Evolutionary conservation across 2,329 filamentous ascomycete genomes (phyloP).

Genomic region (Drechmeria coniospora): DNA sequence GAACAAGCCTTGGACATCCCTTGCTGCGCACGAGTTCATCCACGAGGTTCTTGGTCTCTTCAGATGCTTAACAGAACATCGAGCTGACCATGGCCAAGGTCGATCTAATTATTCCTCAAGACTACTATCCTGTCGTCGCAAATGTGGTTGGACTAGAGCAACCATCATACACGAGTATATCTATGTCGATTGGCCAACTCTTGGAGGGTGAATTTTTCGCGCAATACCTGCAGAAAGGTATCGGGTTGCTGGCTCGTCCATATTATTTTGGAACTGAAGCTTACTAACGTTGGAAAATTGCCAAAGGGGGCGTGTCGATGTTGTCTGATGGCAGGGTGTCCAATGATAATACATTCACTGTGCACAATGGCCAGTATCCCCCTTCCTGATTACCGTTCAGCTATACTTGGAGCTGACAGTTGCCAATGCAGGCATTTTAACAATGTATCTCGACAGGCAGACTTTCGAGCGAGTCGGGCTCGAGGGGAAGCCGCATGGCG

Average conservation of each 20-base stretch:
- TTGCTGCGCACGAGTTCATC: constrained; percentile 49
- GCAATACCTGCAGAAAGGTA: constrained; percentile 70
- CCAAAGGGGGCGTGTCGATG: constrained; percentile 64
- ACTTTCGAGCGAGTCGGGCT: constrained; percentile 74
- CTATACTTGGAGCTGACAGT: too few species aligned
- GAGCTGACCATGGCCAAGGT: constrained; percentile 23
- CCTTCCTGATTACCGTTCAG: not conserved
- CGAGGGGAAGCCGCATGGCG: constrained; percentile 50
- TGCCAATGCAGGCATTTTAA: constrained; percentile 45
- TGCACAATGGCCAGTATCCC: constrained; percentile 52
- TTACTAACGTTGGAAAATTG: too few species aligned
- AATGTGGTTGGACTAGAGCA: constrained; percentile 33
- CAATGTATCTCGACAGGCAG: constrained; percentile 64
- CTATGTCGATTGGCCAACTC: constrained; percentile 57
- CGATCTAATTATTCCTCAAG: constrained; percentile 58
- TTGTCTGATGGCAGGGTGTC: constrained; percentile 62
- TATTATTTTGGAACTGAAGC: too few species aligned
- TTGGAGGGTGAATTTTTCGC: constrained; percentile 64
- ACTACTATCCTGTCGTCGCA: too few species aligned
- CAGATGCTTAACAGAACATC: too few species aligned
- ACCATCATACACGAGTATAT: constrained; percentile 49
- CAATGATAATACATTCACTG: constrained; percentile 55
- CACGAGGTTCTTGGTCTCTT: constrained; percentile 38
- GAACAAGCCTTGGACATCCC: constrained; percentile 59
- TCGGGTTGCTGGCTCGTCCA: not conserved